Evolutionary conservation across 2,329 filamentous ascomycete species (phyloP).

Genomic region (Alternaria viburni): DNA sequence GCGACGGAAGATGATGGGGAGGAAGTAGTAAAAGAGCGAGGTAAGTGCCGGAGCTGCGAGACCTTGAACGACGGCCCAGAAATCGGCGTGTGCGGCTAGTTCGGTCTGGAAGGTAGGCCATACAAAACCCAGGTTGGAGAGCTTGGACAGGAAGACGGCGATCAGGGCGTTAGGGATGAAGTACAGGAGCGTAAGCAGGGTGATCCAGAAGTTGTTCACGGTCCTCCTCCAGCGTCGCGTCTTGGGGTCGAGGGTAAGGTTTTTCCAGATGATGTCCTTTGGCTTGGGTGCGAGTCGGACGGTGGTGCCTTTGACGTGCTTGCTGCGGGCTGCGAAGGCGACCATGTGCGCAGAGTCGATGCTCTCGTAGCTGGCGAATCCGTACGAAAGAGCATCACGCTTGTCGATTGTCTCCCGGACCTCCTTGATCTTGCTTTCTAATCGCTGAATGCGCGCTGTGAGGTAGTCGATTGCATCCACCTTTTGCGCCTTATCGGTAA

Average conservation of each 20-base stretch:
- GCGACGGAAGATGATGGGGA: constrained; percentile 90
- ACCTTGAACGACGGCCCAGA: constrained; percentile 92
- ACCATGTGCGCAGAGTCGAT: constrained; percentile 88
- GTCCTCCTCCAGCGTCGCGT: constrained; percentile 75
- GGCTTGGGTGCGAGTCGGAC: constrained; percentile 83
- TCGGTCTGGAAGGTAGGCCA: constrained; percentile 77
- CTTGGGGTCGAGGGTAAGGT: constrained; percentile 74
- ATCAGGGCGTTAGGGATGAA: constrained; percentile 93
- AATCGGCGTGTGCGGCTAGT: constrained; percentile 65
- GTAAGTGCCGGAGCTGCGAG: constrained; percentile 86
- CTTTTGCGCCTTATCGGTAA: constrained; percentile 71
- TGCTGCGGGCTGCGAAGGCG: constrained; percentile 79
- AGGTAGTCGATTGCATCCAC: constrained; percentile 95
- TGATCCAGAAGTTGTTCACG: constrained; percentile 84
- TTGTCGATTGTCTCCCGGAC: constrained; percentile 83
- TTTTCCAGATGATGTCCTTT: constrained; percentile 95
- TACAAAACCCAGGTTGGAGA: constrained; percentile 78
- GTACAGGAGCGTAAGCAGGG: constrained; percentile 81
- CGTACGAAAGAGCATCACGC: constrained; percentile 86
- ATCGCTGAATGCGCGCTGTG: constrained; percentile 78
- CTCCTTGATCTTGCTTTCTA: constrained; percentile 85
- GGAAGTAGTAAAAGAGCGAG: constrained; percentile 82
- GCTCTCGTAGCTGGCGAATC: constrained; percentile 90
- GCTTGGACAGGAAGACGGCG: constrained; percentile 87
- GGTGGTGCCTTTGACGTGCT: constrained; percentile 78